phyloP scores from a whole-genome alignment of 108 stramenopile genomes.

The Cyclotella cryptica region DNA sequence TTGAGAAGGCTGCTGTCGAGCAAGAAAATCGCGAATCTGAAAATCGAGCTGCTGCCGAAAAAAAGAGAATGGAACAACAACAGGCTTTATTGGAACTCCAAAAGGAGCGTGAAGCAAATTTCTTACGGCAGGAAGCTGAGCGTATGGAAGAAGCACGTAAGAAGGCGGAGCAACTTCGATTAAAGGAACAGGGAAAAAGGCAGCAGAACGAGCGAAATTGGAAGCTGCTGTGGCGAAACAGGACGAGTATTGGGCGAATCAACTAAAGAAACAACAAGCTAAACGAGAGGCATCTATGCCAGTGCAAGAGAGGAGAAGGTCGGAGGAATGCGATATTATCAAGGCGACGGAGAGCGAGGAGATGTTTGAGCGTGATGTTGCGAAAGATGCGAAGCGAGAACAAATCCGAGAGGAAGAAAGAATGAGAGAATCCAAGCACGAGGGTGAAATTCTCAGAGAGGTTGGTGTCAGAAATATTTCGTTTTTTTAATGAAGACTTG shows the following conservation, averaged over 20 bases:
- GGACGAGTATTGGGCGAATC: slow-evolving; percentile 66
- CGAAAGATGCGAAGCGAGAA: slow-evolving; percentile 35
- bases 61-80: slow-evolving; percentile 40
- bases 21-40: slow-evolving; percentile 59
- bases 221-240: slow-evolving; percentile 55
- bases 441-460: slow-evolving; percentile 56
- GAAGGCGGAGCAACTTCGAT: slow-evolving; percentile 38
- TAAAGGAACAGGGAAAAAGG: slow-evolving; percentile 31
- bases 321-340: slow-evolving; percentile 12
- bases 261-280: slow-evolving; percentile 48
- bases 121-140: slow-evolving; percentile 39
- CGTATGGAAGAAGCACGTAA: slow-evolving; percentile 38
- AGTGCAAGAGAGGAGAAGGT: slow-evolving; percentile 33
- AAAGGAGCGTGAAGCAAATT: slow-evolving; percentile 47
- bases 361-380: slow-evolving; percentile 40
- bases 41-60: slow-evolving; percentile 32
- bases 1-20: slow-evolving; percentile 53
- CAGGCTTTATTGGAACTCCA: slow-evolving; percentile 23
- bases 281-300: slow-evolving; percentile 21
- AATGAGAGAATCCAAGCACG: slow-evolving; percentile 44
- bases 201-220: slow-evolving; percentile 44
- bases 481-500: background rate
- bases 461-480: slow-evolving; percentile 25
- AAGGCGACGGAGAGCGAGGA: slow-evolving; percentile 33
- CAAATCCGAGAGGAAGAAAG: slow-evolving; percentile 47